Evolutionary conservation across 805 yeast genomes (phyloP), one percentile per base, ranked within the genome.

Genomic region (Teunomyces pallodes): DNA sequence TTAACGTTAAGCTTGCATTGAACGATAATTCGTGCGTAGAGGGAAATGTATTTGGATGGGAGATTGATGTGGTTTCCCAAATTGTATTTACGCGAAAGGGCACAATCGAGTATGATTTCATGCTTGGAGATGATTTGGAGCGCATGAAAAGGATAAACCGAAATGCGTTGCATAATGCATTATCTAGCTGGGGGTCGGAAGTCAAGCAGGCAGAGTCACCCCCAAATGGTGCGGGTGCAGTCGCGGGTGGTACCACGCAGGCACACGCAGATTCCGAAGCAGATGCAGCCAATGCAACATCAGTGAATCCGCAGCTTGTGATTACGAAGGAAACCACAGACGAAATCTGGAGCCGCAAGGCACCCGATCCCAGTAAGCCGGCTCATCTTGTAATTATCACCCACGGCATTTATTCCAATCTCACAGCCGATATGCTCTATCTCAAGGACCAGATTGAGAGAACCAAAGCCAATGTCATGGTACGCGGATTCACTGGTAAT

Each of bases 1-100:
- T 86, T 61, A 77, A 79, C 48, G 83, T 82, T 2, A 70, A 70
- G 48, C 67, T 88, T 24, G 55, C 64, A 13, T 60, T 86, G 54
- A 82, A 80, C 59, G 64, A 65, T 3, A 74, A 77, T 52, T 75
- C 82, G 9, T 50, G 52, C 9, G 49, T 54, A 17, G 51, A 43
- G 14, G 42, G 31, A 4, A 50, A 50, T 9, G 52, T 57, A 5
- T 67, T 60, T 45, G 62, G 60, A 36, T 74, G 77, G 77, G 58
- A 60, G 10, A 54, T 74, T 16, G 77, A 74, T 48, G 54, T 74
- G 2, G 51, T 72, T n/a, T 69, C 75, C 3, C 77, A 74, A 47
- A 70, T 74, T 24, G 69, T 72, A 20, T 58, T 72, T 29, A 65
- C 68, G n/a, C 60, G 62, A 9, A 58, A 56, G 12, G 63, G 74